Conservation (phyloP, 2,329 filamentous ascomycete species). For the Trichoderma afroharzianum region DNA sequence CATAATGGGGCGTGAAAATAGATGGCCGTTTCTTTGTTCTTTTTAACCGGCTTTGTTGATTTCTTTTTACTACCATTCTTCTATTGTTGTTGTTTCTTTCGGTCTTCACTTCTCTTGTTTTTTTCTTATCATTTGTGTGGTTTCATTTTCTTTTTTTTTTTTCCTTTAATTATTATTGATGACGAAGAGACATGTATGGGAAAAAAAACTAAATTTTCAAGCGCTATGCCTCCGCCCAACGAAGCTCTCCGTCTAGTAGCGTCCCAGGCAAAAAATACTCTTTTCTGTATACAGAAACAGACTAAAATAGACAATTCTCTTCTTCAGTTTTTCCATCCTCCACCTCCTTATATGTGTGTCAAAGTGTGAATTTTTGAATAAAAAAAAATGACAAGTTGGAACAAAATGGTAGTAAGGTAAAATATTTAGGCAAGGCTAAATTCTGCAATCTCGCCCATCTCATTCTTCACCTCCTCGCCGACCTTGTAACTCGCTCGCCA, state of each 20-base stretch:
- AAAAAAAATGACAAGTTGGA: no score
- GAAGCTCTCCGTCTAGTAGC: not conserved
- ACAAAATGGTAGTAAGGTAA: not conserved
- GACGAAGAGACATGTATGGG: not conserved
- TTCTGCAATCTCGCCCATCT: constrained; percentile 80
- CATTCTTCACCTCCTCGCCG: constrained; percentile 62
- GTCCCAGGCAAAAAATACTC: not conserved
- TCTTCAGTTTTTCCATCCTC: not conserved
- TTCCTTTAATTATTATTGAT: not conserved
- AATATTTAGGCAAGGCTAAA: constrained; percentile 63
- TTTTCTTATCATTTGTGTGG: not conserved
- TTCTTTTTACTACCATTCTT: not conserved
- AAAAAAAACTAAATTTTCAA: not conserved
- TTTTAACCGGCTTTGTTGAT: not conserved
- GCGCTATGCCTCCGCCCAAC: constrained; percentile 1
- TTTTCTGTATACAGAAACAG: not conserved
- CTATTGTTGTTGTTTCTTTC: not conserved
- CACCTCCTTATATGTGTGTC: not conserved
- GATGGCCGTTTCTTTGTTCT: not conserved
- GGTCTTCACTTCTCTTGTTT: not conserved
- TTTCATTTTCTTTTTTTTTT: not conserved
- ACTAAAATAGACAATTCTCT: not conserved
- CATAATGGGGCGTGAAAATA: constrained; percentile 16
- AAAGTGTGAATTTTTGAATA: not conserved
- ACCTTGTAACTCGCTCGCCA: constrained; percentile 83